These are phyloP conservation scores for Earliella scabrosa DNA, from an alignment of 1,284 basidiomycete genomes.

Conservation along the genomic window DNA sequence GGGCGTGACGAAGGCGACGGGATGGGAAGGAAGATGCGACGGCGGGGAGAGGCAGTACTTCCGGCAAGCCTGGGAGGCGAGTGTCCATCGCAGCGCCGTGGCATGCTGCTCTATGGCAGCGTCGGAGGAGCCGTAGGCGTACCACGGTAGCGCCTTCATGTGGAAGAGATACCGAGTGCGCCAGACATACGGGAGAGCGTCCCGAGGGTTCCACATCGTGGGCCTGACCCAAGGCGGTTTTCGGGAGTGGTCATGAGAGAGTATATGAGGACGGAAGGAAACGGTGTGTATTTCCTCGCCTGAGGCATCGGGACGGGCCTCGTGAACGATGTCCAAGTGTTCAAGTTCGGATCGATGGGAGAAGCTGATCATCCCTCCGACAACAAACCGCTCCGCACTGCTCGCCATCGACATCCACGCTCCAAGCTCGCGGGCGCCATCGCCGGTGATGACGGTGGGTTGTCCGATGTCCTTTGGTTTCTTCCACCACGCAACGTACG, in stretches of 20 bases:
- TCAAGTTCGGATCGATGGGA: background rate
- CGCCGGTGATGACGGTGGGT: background rate
- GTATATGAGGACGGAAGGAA: no score
- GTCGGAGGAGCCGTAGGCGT: background rate
- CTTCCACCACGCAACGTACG: background rate
- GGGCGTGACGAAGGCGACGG: background rate
- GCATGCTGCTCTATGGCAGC: background rate
- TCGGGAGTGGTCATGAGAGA: no score
- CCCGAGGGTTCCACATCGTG: no score
- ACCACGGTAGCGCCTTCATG: background rate
- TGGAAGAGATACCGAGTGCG: no score
- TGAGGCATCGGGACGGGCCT: background rate
- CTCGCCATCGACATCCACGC: background rate
- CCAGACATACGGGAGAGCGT: no score
- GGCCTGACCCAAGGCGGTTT: no score
- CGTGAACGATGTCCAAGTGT: background rate
- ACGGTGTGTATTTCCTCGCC: no score
- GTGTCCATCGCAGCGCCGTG: background rate
- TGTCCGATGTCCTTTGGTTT: background rate
- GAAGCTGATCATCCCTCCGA: background rate
- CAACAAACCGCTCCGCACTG: background rate
- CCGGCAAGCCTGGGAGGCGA: background rate
- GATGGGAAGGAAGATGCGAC: no score
- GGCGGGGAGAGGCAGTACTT: background rate
- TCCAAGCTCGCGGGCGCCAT: background rate